These are phyloP conservation scores for Ophiostoma perfectum DNA, from an alignment of 2,329 filamentous ascomycete genomes.

Conservation along the genomic window DNA sequence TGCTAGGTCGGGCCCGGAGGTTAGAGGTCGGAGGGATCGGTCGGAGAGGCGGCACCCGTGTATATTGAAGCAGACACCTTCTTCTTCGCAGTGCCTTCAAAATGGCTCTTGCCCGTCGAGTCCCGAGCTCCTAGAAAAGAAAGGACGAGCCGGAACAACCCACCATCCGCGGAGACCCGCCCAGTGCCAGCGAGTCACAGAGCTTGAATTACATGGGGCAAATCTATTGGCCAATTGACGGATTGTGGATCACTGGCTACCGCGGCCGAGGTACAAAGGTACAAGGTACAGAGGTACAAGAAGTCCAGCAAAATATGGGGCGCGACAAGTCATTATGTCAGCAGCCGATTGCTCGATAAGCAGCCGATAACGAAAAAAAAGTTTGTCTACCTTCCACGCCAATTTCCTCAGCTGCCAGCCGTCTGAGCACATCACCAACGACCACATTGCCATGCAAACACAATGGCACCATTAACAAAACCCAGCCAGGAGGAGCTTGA, in stretches of 20 bases:
- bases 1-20: conserved; percentile 27
- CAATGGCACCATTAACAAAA: conserved; percentile 41
- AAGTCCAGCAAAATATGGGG: neutral
- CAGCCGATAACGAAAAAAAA: conserved; percentile 13
- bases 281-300: neutral
- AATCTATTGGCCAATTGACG: conserved; percentile 21
- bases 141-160: conserved; percentile 22
- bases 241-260: neutral
- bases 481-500: conserved; percentile 53
- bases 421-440: conserved; percentile 6
- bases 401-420: conserved; percentile 7
- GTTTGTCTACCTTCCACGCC: neutral
- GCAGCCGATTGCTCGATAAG: neutral
- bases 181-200: conserved; percentile 24
- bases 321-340: neutral
- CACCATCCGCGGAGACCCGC: conserved; percentile 23
- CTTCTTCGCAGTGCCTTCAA: conserved; percentile 17
- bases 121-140: conserved; percentile 26
- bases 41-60: conserved; percentile 11
- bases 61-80: conserved; percentile 14
- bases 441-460: conserved; percentile 21
- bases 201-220: conserved; percentile 25
- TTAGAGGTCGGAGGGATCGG: conserved; percentile 6
- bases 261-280: neutral
- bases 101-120: conserved; percentile 24